phyloP scores from a whole-genome alignment of 306 rosid genomes.

The Hippophae gyantsensis region DNA sequence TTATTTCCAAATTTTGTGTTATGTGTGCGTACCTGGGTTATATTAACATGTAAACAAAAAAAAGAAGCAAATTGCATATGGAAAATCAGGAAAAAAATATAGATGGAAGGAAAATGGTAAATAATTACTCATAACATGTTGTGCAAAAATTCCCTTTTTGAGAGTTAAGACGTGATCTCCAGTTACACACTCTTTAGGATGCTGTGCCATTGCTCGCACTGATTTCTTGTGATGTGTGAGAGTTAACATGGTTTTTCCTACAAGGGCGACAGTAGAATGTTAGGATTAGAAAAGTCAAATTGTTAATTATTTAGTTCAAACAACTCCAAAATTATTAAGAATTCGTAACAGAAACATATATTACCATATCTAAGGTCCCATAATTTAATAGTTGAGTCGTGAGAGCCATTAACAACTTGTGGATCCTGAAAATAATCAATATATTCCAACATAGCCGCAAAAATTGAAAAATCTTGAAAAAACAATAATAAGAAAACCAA shows the following conservation, averaged over 20 bases:
- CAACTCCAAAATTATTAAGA: too few relatives aligned
- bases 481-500: slow-evolving; percentile 3
- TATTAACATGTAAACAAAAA: neutral
- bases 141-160: slow-evolving; percentile 87
- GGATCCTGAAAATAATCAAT: slow-evolving; percentile 58
- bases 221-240: slow-evolving; percentile 97
- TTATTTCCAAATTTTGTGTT: too few relatives aligned
- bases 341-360: slow-evolving; percentile 3
- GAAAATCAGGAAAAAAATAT: slow-evolving; percentile 1
- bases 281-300: neutral
- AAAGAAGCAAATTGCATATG: slow-evolving; percentile 4
- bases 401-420: slow-evolving; percentile 97
- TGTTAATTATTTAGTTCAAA: too few relatives aligned
- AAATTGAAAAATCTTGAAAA: neutral
- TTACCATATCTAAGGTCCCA: slow-evolving; percentile 98
- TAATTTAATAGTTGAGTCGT: slow-evolving; percentile 85
- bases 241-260: slow-evolving; percentile 86
- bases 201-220: slow-evolving; percentile 88
- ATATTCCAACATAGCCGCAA: neutral
- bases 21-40: neutral
- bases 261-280: slow-evolving; percentile 5
- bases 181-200: slow-evolving; percentile 82
- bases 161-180: slow-evolving; percentile 1
- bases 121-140: slow-evolving; percentile 85
- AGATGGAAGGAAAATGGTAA: slow-evolving; percentile 5